A percentile compares a stretch with the other conserved stretches of the same genome.
These are phyloP conservation scores for Solanum peruvianum DNA, from an alignment of 257 asterid genomes.

Conservation along the genomic window DNA sequence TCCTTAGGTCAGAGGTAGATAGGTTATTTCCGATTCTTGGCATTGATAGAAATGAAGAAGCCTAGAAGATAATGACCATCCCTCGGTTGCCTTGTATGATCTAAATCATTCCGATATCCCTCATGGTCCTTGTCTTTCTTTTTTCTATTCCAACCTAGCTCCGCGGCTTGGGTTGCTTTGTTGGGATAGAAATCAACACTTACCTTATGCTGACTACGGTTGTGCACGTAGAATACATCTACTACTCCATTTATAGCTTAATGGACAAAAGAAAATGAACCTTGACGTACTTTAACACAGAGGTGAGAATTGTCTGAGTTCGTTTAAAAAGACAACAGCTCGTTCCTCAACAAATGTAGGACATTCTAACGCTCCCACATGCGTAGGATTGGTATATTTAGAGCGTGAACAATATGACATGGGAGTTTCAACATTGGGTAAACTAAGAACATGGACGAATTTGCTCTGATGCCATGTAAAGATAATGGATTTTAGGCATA, in stretches of 20 bases:
- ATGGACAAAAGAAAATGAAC: not conserved
- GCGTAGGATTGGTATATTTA: not conserved
- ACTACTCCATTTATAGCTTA: not conserved
- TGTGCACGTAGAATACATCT: not conserved
- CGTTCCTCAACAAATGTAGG: not conserved
- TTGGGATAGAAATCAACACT: not conserved
- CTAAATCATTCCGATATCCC: not conserved
- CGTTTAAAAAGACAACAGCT: not conserved
- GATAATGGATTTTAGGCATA: no score
- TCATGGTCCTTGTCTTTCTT: no score
- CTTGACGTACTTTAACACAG: not conserved
- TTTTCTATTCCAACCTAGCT: not conserved
- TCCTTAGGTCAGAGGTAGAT: not conserved
- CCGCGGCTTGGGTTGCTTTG: not conserved
- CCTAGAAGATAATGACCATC: not conserved
- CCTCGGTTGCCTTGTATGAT: not conserved
- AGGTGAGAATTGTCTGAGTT: not conserved
- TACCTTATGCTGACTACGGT: not conserved
- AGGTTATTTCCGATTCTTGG: not conserved
- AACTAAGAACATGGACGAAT: no score
- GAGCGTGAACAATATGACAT: not conserved
- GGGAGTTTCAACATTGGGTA: not conserved
- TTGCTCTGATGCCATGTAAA: no score
- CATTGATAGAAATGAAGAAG: not conserved
- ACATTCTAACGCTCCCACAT: not conserved